Conservation (phyloP, 1,284 basidiomycete genomes). For the Chiua sp. region DNA sequence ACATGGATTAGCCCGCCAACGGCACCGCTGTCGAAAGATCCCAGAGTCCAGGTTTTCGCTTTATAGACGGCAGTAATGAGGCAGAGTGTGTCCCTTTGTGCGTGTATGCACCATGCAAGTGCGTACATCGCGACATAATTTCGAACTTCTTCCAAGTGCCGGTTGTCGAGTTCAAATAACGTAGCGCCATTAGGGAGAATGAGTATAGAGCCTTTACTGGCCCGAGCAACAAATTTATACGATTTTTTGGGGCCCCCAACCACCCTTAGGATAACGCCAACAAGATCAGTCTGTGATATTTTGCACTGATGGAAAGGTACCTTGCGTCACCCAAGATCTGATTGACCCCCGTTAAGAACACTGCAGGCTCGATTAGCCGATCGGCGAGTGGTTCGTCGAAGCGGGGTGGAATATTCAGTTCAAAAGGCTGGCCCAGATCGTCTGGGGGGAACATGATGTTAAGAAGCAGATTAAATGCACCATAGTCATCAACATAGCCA, state of each 20-base stretch:
- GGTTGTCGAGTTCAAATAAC: background rate
- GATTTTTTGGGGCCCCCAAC: too few relatives aligned
- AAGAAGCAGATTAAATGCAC: conserved; percentile 6
- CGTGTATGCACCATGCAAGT: background rate
- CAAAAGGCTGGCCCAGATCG: background rate
- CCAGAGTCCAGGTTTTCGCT: background rate
- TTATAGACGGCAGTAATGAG: background rate
- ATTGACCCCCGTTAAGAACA: too few relatives aligned
- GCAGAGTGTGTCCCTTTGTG: background rate
- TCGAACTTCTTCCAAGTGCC: background rate
- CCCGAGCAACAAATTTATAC: too few relatives aligned
- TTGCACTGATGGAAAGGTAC: background rate
- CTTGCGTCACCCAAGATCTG: background rate
- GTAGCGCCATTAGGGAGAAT: background rate
- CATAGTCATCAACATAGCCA: conserved; percentile 1
- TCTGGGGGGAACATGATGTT: conserved; percentile 2
- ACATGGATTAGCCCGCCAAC: background rate
- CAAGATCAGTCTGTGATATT: too few relatives aligned
- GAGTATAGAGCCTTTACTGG: background rate
- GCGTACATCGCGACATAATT: background rate
- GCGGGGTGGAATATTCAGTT: background rate
- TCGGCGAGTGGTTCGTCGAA: background rate
- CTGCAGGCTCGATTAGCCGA: background rate
- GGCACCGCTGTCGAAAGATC: background rate
- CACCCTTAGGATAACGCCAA: too few relatives aligned